phyloP scores from a whole-genome alignment of 2,329 filamentous ascomycete species.

The Diaporthe destruens region DNA sequence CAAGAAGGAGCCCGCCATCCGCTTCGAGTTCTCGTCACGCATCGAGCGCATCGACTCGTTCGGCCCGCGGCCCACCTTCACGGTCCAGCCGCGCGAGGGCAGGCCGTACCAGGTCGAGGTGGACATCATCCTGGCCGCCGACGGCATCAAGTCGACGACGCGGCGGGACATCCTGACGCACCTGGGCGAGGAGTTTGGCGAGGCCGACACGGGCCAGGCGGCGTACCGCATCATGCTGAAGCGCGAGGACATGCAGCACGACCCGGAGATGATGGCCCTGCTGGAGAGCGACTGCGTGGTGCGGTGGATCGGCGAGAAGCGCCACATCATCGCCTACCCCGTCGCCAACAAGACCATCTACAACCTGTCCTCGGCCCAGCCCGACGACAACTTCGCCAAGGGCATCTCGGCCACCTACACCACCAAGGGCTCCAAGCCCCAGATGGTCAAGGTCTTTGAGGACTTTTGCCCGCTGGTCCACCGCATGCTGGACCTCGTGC shows the following conservation, averaged over 20 bases:
- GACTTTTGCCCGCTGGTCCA: constrained; percentile 72
- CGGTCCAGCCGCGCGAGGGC: constrained; percentile 67
- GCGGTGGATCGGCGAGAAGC: constrained; percentile 80
- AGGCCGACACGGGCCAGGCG: constrained; percentile 79
- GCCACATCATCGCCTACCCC: constrained; percentile 84
- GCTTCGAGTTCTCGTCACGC: constrained; percentile 74
- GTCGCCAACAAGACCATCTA: constrained; percentile 75
- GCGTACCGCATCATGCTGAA: constrained; percentile 84
- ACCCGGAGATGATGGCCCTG: constrained; percentile 76
- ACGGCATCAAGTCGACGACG: constrained; percentile 67
- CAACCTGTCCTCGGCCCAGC: constrained; percentile 73
- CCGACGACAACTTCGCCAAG: constrained; percentile 70
- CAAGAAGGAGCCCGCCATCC: constrained; percentile 70
- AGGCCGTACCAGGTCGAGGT: constrained; percentile 66
- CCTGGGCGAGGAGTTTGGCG: constrained; percentile 64
- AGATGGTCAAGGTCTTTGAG: constrained; percentile 71
- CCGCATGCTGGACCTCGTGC: constrained; percentile 70
- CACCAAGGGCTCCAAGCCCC: constrained; percentile 70
- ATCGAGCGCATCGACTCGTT: constrained; percentile 70
- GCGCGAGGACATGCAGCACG: constrained; percentile 72
- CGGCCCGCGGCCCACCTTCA: constrained; percentile 70
- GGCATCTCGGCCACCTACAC: constrained; percentile 72
- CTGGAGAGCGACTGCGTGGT: constrained; percentile 76
- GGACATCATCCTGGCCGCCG: constrained; percentile 65
- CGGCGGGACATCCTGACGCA: constrained; percentile 67